Base-by-base conservation (phyloP, 169 alveolate species). In the Cryptosporidium ubiquitum region DNA sequence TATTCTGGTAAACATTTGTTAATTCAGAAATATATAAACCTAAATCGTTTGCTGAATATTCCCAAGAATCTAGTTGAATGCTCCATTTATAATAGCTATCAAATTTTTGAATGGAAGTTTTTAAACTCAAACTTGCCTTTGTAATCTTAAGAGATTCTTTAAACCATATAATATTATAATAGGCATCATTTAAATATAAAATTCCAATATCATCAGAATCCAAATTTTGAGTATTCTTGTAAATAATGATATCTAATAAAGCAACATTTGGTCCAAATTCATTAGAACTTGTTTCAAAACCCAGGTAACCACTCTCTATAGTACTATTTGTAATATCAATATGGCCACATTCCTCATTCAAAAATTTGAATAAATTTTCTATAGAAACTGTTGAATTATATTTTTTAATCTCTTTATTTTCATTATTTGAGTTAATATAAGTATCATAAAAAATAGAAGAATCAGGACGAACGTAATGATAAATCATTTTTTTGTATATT, bases 221-320 rank as follows among this genome's bases (percentile, higher is more conserved):
- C 12, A 33, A n/a, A n/a, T 18, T 49, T 4, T n/a, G 40, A 31
- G 26, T 10, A 23, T 68, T 20, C 55, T 33, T 68, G 35, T 70
- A 70, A 10, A 70, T 20, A 16, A 70, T 51, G 49, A 70, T 26
- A 47, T 70, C 84, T 20, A 70, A 49, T 14, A 70, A 55, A 49
- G 84, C 84, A 39, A 70, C 35, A 42, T 70, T 70, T 16, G 84
- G 84, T 14, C 84, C 84, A 51, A 70, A 70, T 4, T 70, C 47
- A 29, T 70, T 37, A 16, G 84, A 70, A 49, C 52, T 31, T 33
- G 44, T 16, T 18, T 18, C 37, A 9, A 33, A 68, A 10, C 37
- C 55, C 49, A 37, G n/a, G 51, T 68, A 68, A 33, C 55, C 84
- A 12, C 47, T 37, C 29, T 18, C 9, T 20, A 70, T 49, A 7